Percentiles rank a stretch among this genome's conserved stretches.
Conservation (phyloP, 176 grass and related monocot genomes). For the Tuctoria greenei region DNA sequence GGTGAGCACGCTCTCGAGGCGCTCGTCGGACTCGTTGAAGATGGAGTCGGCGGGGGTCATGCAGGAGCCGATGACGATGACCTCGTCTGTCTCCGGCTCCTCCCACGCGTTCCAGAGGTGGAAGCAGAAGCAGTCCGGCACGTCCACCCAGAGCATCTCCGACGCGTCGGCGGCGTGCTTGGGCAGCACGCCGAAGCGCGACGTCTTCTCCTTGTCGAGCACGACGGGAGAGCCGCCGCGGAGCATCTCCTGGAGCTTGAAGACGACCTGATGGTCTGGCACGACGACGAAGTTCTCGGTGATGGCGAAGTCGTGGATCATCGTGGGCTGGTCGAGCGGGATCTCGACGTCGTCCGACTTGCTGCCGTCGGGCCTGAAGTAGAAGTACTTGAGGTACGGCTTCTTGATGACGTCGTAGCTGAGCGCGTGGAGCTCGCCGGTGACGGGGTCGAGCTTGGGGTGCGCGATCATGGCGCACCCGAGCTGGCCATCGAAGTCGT, state of each 20-base stretch:
- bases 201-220: slow-evolving; percentile 70
- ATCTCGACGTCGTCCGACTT: slow-evolving; percentile 89
- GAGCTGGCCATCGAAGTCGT: slow-evolving; percentile 82
- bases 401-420: slow-evolving; percentile 96
- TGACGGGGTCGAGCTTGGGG: slow-evolving; percentile 67
- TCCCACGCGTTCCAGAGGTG: slow-evolving; percentile 99
- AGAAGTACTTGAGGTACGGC: slow-evolving; percentile 90
- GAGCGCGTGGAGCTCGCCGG: slow-evolving; percentile 74
- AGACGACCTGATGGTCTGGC: slow-evolving; percentile 91
- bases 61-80: slow-evolving; percentile 89
- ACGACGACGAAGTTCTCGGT: slow-evolving; percentile 75
- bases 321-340: slow-evolving; percentile 83
- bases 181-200: slow-evolving; percentile 79
- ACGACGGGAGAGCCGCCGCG: slow-evolving; percentile 84
- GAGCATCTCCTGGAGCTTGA: slow-evolving; percentile 93
- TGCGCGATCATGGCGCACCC: slow-evolving; percentile 79
- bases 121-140: slow-evolving; percentile 99
- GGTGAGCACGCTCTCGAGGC: slow-evolving; percentile 72
- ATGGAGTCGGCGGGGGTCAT: slow-evolving; percentile 96
- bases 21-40: slow-evolving; percentile 84
- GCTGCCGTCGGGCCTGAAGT: slow-evolving; percentile 57
- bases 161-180: slow-evolving; percentile 65
- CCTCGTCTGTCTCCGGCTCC: slow-evolving; percentile 60
- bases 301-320: slow-evolving; percentile 99
- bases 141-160: slow-evolving; percentile 80